Conservation (phyloP, 345 rosid species). For the Hibiscus tridactylites region DNA sequence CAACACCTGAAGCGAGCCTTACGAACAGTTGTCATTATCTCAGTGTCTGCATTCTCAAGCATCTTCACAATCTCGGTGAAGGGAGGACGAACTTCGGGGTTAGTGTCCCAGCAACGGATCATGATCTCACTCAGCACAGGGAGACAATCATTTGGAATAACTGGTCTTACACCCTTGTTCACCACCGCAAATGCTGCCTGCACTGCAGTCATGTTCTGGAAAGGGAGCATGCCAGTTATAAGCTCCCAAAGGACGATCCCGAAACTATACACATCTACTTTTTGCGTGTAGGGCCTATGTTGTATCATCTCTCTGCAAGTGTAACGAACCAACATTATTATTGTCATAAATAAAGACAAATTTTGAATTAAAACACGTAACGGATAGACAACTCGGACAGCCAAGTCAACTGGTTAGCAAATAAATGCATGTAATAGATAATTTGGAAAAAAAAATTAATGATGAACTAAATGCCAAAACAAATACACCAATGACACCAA, state of each 20-base stretch:
- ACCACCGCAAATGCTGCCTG: slow-evolving; percentile 58
- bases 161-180: slow-evolving; percentile 40
- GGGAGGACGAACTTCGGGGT: slow-evolving; percentile 44
- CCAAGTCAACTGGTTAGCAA: not conserved
- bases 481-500: not conserved
- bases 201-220: slow-evolving; percentile 49
- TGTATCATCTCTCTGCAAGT: slow-evolving; percentile 49
- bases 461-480: not conserved
- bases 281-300: slow-evolving; percentile 49
- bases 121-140: slow-evolving; percentile 37
- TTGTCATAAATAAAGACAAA: not conserved
- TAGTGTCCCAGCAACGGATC: slow-evolving; percentile 44
- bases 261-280: slow-evolving; percentile 52
- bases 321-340: not conserved
- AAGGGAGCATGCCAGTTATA: slow-evolving; percentile 41
- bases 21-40: slow-evolving; percentile 36
- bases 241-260: slow-evolving; percentile 57
- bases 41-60: slow-evolving; percentile 42
- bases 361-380: not conserved
- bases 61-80: slow-evolving; percentile 38
- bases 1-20: slow-evolving; percentile 52
- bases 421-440: not conserved
- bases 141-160: slow-evolving; percentile 39
- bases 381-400: not conserved
- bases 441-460: not conserved